Base-by-base conservation (phyloP, 2,329 filamentous ascomycete genomes). In the Xenoacremonium recifei region DNA sequence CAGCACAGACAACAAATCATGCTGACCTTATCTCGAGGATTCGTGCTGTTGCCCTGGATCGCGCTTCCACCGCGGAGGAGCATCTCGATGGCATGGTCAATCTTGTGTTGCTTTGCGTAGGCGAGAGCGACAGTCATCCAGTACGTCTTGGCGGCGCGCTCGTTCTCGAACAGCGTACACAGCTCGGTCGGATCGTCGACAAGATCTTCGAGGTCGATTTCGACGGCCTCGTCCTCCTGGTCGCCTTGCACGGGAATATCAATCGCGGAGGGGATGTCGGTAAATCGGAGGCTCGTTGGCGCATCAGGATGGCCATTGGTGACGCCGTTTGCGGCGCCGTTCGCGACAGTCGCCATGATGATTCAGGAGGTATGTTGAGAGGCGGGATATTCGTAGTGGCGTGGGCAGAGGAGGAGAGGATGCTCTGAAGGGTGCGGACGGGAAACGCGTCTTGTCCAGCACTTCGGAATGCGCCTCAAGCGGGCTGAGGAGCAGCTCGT, bases 51-150 rank as follows among this genome's bases (percentile, higher is more conserved):
- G 42, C 75, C 77, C 57, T 89, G 82, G 55, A 82, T 76, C 48
- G 87, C 88, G 47, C 79, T 77, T 54, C 89, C 75, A 36, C 88
- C 89, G 58, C 88, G 86, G 37, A 84, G 81, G 53, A 85, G 71
- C 72, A 85, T 84, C 64, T 85, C 82, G 55, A 85, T 85, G 44
- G 82, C 81, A 69, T 93, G 87, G 61, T 96, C 91, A 48, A 93
- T 81, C 70, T 95, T 95, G 61, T 85, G 84, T 70, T 96, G 89
- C 71, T 97, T 99, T 30, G 93, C 92, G 62, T 99, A 99, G 35
- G 92, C 92, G 45, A 97, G 77, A 31, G 95, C 88, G 53, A 97
- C 93, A n/a, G 89, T 92, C 76, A 99, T 92, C 95, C 95, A 99
- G 55, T 95, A 95, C 39, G 85, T 89, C 58, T 92, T 90, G 27